phyloP scores from a whole-genome alignment of 306 rosid species.

The Corylus avellana region DNA sequence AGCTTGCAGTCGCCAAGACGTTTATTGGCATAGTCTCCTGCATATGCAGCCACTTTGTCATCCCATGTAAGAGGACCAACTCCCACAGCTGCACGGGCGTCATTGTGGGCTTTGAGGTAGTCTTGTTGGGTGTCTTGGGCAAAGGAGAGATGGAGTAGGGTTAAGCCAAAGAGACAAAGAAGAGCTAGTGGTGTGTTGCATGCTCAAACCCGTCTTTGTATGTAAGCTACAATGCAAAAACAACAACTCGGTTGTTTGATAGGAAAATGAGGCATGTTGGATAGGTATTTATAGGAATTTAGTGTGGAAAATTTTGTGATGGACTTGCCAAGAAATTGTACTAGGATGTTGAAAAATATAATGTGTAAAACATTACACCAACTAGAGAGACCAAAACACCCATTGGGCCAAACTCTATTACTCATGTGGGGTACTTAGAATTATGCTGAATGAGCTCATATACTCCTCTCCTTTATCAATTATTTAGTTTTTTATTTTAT shows the following conservation, averaged over 20 bases:
- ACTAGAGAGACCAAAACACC: not conserved
- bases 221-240: not conserved
- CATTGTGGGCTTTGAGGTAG: constrained; percentile 39
- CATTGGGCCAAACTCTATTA: not conserved
- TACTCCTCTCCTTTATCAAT: too few species aligned
- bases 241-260: not conserved
- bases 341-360: not conserved
- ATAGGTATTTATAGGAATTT: not conserved
- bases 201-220: not conserved
- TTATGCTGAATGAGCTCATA: too few species aligned
- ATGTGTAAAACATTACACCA: not conserved
- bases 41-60: constrained; percentile 14
- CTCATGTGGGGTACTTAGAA: too few species aligned
- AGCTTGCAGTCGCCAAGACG: constrained; percentile 19
- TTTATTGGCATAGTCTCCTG: constrained; percentile 20
- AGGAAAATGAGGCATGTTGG: not conserved
- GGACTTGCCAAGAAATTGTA: not conserved
- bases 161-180: not conserved
- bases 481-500: too few species aligned
- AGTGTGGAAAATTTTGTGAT: not conserved
- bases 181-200: not conserved
- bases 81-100: constrained; percentile 16
- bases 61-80: constrained; percentile 25
- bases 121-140: constrained; percentile 45
- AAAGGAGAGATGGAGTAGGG: not conserved